phyloP scores from a whole-genome alignment of 2,329 filamentous ascomycete species.

The Cucurbitaria berberidis region DNA sequence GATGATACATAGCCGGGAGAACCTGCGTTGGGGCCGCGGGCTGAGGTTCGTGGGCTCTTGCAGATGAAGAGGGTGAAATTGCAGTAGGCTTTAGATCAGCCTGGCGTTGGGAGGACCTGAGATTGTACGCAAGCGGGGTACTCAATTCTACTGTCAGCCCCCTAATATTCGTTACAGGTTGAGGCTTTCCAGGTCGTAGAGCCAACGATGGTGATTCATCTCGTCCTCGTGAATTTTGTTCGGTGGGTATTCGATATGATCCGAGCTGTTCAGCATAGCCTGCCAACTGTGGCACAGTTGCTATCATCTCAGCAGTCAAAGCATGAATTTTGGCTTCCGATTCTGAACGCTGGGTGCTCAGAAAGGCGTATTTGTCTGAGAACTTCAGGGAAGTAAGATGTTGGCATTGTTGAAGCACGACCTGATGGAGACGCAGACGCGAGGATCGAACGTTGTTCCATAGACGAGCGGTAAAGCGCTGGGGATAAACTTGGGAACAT shows the following conservation, averaged over 20 bases:
- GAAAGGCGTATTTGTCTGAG: neutral
- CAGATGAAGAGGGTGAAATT: neutral
- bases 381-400: neutral
- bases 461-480: conserved; percentile 28
- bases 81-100: neutral
- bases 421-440: conserved; percentile 33
- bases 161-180: neutral
- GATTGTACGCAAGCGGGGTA: neutral
- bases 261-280: conserved; percentile 18
- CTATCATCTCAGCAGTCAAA: conserved; percentile 29
- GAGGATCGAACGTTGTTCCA: conserved; percentile 35
- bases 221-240: neutral
- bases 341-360: conserved; percentile 8
- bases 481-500: conserved; percentile 18
- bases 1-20: too few relatives aligned
- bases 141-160: neutral
- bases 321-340: conserved; percentile 18
- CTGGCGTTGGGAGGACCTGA: neutral
- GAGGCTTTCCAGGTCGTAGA: neutral
- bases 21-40: neutral
- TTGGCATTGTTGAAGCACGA: conserved; percentile 25
- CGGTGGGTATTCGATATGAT: neutral
- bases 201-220: neutral
- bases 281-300: conserved; percentile 33
- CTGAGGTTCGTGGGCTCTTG: neutral